A percentile compares a stretch with the other conserved stretches of the same genome.
phyloP scores from a whole-genome alignment of 2,329 filamentous ascomycete species.

The Lasiodiplodia gonubiensis region DNA sequence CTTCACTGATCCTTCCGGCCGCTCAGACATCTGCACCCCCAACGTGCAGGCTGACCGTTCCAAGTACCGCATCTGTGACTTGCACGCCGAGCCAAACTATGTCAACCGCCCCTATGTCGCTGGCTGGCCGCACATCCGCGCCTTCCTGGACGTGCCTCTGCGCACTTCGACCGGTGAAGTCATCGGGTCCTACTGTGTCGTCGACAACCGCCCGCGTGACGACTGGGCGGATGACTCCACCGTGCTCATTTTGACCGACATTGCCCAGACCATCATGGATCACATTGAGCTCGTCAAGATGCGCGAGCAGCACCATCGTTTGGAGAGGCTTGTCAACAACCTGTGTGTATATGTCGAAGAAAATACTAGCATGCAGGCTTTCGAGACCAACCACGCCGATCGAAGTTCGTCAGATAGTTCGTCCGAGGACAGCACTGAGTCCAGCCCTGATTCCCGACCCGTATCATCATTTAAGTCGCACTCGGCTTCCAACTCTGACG shows the following conservation, averaged over 20 bases:
- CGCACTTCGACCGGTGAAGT: constrained; percentile 39
- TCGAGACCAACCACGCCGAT: not conserved
- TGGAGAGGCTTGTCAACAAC: constrained; percentile 34
- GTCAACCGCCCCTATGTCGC: constrained; percentile 39
- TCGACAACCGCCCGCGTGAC: constrained; percentile 37
- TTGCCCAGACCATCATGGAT: constrained; percentile 34
- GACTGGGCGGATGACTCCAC: constrained; percentile 40
- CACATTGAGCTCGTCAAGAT: constrained; percentile 10
- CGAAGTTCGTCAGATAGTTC: not conserved
- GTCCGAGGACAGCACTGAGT: not conserved
- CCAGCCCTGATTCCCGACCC: not conserved
- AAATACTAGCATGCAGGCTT: constrained; percentile 14
- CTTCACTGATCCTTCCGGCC: not conserved
- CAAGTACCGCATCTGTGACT: constrained; percentile 42
- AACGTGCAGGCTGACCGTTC: constrained; percentile 33
- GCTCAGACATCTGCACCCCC: constrained; percentile 30
- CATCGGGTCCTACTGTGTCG: constrained; percentile 42
- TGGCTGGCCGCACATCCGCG: constrained; percentile 37
- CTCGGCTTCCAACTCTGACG: not conserved
- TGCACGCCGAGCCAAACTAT: constrained; percentile 42
- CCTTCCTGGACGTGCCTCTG: constrained; percentile 44
- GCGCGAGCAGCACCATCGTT: not conserved
- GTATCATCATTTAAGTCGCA: not conserved
- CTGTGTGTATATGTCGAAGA: constrained; percentile 11
- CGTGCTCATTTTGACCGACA: constrained; percentile 2